Base-by-base conservation (phyloP, 108 stramenopile species). In the Cyclostephanos tholiformis region DNA sequence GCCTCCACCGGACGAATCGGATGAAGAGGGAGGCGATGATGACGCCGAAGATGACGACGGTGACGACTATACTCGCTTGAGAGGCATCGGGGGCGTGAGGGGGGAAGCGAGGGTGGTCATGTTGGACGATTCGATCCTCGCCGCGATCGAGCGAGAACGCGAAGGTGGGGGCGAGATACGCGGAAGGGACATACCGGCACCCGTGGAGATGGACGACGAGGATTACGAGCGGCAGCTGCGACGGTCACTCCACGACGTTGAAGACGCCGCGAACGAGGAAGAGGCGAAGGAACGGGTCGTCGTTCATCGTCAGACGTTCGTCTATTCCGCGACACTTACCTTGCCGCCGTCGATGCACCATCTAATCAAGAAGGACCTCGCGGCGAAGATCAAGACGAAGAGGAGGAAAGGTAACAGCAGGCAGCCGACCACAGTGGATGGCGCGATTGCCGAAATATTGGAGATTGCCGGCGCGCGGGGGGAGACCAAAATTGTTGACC, bases 321-420 rank as follows among this genome's bases (percentile, higher is more conserved):
- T 98, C 50, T 98, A 84, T 73, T 97, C 96, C 23, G 97, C 97
- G 7, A 98, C 97, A 0, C 65, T 97, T 26, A 97, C 94, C 0
- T 82, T 96, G 16, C 92, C 91, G 2, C 63, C 84, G 23, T 82
- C 87, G 12, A 64, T 76, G 11, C 80, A 81, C 49, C 63, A 65
- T 65, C 62, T 70, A 13, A 70, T 76, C 49, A 80, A 81, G 61
- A 84, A 77, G 22, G 85, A 76, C 41, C 72, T 46, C 32, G 61
- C 74, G 16, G 63, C 48, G 5, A 84, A 74, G 39, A 79, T 75
- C 51, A 86, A 74, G 49, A 56, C 52, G 38, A 79, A 74, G 71
- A 75, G 63, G 67, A 82, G 57, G 65, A 83, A 66, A 49, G 66
- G 63, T 55, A 67, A 44, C 46, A 70, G 51, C 66, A 80, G 56